These are phyloP conservation scores for Rosellinia necatrix DNA, from an alignment of 2,329 filamentous ascomycete genomes.

Conservation along the genomic window DNA sequence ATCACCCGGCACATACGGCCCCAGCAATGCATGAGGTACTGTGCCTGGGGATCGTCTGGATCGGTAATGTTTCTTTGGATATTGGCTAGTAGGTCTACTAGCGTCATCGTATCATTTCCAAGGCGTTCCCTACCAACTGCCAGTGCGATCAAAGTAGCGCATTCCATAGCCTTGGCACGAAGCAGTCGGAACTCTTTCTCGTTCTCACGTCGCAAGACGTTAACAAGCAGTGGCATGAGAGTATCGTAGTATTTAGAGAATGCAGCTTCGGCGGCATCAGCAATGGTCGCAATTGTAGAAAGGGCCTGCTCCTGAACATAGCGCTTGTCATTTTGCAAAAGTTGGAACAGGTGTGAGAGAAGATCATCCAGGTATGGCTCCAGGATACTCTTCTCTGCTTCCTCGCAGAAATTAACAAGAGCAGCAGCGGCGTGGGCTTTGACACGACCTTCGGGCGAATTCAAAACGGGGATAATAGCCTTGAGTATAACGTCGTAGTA, in stretches of 20 bases:
- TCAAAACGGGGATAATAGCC: slow-evolving; percentile 89
- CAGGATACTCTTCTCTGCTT: slow-evolving; percentile 88
- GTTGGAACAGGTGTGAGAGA: slow-evolving; percentile 80
- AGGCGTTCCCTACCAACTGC: slow-evolving; percentile 94
- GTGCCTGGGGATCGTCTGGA: slow-evolving; percentile 91
- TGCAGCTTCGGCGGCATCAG: slow-evolving; percentile 94
- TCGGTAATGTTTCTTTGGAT: slow-evolving; percentile 89
- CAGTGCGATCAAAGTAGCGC: slow-evolving; percentile 91
- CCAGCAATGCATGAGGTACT: slow-evolving; percentile 99
- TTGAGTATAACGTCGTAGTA: slow-evolving; percentile 87
- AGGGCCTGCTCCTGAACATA: slow-evolving; percentile 98
- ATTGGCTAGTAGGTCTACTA: slow-evolving; percentile 84
- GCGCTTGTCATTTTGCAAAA: slow-evolving; percentile 88
- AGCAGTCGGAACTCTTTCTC: slow-evolving; percentile 91
- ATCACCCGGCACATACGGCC: slow-evolving; percentile 97
- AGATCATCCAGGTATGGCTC: slow-evolving; percentile 93
- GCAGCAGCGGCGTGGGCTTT: slow-evolving; percentile 98
- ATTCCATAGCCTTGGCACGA: slow-evolving; percentile 98
- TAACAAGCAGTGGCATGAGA: slow-evolving; percentile 92
- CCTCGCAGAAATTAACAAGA: slow-evolving; percentile 98
- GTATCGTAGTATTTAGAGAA: slow-evolving; percentile 96
- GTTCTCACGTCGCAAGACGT: slow-evolving; percentile 85
- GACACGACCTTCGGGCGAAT: slow-evolving; percentile 88
- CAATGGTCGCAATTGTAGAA: slow-evolving; percentile 97
- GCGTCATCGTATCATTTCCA: slow-evolving; percentile 80